Base-by-base conservation (phyloP, 2,329 filamentous ascomycete genomes). In the Corinectria fuckeliana region DNA sequence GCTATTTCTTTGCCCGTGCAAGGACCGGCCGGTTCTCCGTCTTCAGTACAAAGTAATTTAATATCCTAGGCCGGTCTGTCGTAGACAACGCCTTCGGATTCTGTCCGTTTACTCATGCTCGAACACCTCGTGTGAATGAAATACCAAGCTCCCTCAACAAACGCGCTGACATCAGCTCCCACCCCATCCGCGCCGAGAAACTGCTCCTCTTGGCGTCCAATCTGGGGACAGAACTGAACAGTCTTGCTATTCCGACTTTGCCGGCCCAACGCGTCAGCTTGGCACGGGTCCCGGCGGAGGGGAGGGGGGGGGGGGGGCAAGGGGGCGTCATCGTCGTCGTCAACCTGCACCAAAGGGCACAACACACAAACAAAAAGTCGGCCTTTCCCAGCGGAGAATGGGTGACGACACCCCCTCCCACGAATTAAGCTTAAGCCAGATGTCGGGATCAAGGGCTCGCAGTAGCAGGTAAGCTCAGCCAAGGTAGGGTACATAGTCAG, bases 401-500 rank as follows among this genome's bases (percentile, higher is more conserved):
- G 38, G 50, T 59, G 60, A 62, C 56, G 56, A 62, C 56, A 62
- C 56, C 14, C 56, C 55, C 56, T 58, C 59, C 56, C 60, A 57
- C 45, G 66, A 70, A 69, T 63, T 70, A 70, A 70, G 68, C 68
- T 70, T 70, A 70, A 70, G 68, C 69, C 61, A 54, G 55, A 44
- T 53, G 60, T 61, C 58, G 66, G 64, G 62, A 61, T 53, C 60
- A 69, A 61, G 66, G 64, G 56, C 66, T 41, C 32, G 51, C n/a
- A 18, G 13, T 18, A 13, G 18, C 39, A 25, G 25, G 34, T 9
- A 30, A 28, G 9, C 20, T 25, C 32, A 18, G 9, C 16, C 14
- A 21, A 21, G 16, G 16, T 23, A 25, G 18, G 18, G 42, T 11
- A 13, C 18, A 18, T 10, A 50, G 58, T 58, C 56, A 53, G 56